Evolutionary conservation across 2,329 filamentous ascomycete species (phyloP), one percentile per base, ranked within the genome.

Genomic region (Cladorrhinum sp.): DNA sequence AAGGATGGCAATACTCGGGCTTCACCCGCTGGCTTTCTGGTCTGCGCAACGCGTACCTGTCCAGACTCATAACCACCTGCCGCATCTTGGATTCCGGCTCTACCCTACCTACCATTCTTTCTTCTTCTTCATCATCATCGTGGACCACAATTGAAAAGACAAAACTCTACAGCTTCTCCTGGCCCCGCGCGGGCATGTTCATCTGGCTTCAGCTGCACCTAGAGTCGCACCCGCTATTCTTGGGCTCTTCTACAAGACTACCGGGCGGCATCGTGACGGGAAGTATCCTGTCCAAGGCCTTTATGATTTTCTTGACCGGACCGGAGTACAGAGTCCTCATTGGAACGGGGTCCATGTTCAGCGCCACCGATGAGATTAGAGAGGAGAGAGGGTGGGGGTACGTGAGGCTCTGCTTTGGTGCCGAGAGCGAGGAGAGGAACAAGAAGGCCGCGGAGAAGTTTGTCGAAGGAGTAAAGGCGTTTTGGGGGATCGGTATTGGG

Each of bases 1-100:
- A 65, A 22, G 81, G 89, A 61, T 97, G 93, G 93, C 82, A 90
- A 69, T 85, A 88, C 64, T 86, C 87, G 62, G 93, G 93, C 65
- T 97, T 91, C 91, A 88, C 96, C 13, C 88, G 91, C 66, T 97
- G 93, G 93, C 85, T 97, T 23, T 89, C 88, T 62, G 92, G 92
- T 7, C 82, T 97, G 13, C 85, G 92, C 24, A 91, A 89, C 59
- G 85, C 86, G 68, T 97, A 97, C 75, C 91, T 96, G 77, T 81
- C 87, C 45, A 86, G 93, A 61, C 96, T 96, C 91, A 84, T 83
- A 68, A 76, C 78, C 64, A 96, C 96, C 91, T 90, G 88, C 74
- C 77, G 77, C 7, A 81, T 85, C 57, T 83, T 97, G 13, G 89
- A 95, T 69, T 82, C 84, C 4, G 84, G 88, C 57, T 81, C 85